Evolutionary conservation across 345 rosid genomes (phyloP).

Genomic region (Citropsis articulata): DNA sequence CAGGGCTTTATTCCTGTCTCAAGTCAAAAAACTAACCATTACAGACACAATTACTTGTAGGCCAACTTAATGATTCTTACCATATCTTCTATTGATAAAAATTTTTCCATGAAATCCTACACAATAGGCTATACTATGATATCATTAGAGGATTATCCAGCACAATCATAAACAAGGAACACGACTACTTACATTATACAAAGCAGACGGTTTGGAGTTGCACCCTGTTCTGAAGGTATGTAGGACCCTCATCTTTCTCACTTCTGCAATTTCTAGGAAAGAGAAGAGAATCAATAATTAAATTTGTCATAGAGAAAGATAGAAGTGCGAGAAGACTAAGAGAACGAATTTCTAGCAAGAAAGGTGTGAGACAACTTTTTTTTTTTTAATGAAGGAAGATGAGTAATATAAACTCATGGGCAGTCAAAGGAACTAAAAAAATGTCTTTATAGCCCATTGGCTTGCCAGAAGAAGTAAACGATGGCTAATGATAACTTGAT

Average conservation of each 20-base stretch:
- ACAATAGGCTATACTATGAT: neutral
- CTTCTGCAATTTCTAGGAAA: constrained; percentile 35
- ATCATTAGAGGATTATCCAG: neutral
- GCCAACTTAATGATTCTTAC: neutral
- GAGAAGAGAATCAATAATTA: neutral
- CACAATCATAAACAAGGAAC: neutral
- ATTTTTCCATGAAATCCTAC: neutral
- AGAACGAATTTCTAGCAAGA: neutral
- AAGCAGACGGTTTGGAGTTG: constrained; percentile 18
- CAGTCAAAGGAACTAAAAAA: neutral
- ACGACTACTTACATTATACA: constrained; percentile 8
- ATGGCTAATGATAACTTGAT: neutral
- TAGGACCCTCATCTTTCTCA: constrained; percentile 46
- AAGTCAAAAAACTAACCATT: neutral
- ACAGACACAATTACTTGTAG: neutral
- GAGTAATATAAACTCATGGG: neutral
- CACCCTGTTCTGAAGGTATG: constrained; percentile 40
- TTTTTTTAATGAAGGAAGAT: neutral
- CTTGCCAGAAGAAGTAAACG: neutral
- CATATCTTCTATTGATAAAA: neutral
- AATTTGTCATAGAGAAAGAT: neutral
- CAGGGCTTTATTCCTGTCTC: neutral
- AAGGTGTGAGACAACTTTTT: neutral
- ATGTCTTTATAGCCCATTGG: neutral
- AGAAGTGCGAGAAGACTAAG: neutral